These are phyloP conservation scores for Aspergillus aculeatus DNA, from an alignment of 2,329 filamentous ascomycete genomes.

Conservation along the genomic window DNA sequence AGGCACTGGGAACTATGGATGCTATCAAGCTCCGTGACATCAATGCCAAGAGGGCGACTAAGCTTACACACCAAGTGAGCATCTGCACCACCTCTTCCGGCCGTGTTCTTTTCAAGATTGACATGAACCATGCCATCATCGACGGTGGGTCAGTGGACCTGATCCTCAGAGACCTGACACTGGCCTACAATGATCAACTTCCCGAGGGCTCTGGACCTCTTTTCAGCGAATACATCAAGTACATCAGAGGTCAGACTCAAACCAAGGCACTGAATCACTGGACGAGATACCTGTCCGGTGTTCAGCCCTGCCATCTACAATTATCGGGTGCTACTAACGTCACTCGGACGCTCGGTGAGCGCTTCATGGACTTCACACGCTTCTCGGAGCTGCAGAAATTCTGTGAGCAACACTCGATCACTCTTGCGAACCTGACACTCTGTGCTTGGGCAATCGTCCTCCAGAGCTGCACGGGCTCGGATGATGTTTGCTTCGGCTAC, in stretches of 20 bases:
- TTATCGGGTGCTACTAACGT: conserved; percentile 8
- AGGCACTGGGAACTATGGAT: conserved; percentile 28
- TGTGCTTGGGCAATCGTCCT: conserved; percentile 43
- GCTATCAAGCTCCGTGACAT: conserved; percentile 28
- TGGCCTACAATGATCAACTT: conserved; percentile 34
- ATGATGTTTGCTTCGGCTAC: conserved; percentile 45
- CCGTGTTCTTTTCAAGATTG: conserved; percentile 35
- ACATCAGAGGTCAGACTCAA: conserved; percentile 29
- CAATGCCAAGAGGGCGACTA: conserved; percentile 25
- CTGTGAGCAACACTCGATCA: conserved; percentile 33
- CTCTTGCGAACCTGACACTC: conserved; percentile 38
- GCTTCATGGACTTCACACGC: conserved; percentile 30
- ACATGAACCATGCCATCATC: conserved; percentile 41
- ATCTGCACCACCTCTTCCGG: conserved; percentile 34
- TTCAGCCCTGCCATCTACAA: conserved; percentile 6
- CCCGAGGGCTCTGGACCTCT: conserved; percentile 28
- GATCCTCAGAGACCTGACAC: conserved; percentile 31
- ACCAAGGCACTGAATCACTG: conserved; percentile 33
- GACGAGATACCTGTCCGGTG: conserved; percentile 35
- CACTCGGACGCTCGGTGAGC: conserved; percentile 24
- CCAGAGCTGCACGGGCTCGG: conserved; percentile 29
- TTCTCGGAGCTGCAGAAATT: conserved; percentile 33
- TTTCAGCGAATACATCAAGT: conserved; percentile 41
- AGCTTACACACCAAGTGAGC: conserved; percentile 36
- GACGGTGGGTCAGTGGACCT: conserved; percentile 37